Evolutionary conservation across 805 yeast species (phyloP).

Genomic region (Maudiozyma saulgeensis): DNA sequence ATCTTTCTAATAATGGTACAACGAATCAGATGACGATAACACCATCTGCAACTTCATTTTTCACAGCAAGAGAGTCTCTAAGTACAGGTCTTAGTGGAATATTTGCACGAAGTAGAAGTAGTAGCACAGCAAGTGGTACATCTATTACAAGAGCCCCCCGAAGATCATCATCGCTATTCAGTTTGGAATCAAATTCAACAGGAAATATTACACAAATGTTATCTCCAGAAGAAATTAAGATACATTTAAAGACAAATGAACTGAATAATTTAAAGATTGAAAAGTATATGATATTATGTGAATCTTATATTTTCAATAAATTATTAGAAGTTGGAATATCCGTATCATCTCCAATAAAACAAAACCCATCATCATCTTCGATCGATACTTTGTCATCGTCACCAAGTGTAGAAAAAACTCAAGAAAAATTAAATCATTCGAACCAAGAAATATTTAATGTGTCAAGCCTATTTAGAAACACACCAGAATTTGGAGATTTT

Average conservation of each 20-base stretch:
- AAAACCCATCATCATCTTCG: background rate
- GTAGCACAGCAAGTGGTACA: slow-evolving; percentile 13
- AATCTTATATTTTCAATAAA: slow-evolving; percentile 20
- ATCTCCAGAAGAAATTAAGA: slow-evolving; percentile 26
- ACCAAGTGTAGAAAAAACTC: background rate
- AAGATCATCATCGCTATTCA: slow-evolving; percentile 25
- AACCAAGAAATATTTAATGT: slow-evolving; percentile 13
- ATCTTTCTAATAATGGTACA: slow-evolving; percentile 7
- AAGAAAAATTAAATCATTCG: background rate
- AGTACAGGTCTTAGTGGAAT: slow-evolving; percentile 30
- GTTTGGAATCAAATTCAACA: slow-evolving; percentile 14
- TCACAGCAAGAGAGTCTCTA: slow-evolving; percentile 22
- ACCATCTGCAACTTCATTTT: slow-evolving; percentile 7
- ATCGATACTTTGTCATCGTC: background rate
- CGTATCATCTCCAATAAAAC: slow-evolving; percentile 12
- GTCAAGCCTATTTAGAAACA: slow-evolving; percentile 23
- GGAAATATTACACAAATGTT: slow-evolving; percentile 18
- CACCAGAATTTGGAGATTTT: slow-evolving; percentile 25
- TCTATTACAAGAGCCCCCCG: slow-evolving; percentile 15
- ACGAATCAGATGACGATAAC: background rate
- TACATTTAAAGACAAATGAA: slow-evolving; percentile 20
- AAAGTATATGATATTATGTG: slow-evolving; percentile 26
- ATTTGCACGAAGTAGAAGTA: slow-evolving; percentile 28
- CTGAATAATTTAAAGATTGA: slow-evolving; percentile 20
- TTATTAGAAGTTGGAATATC: slow-evolving; percentile 27